Evolutionary conservation across 345 rosid genomes (phyloP).

Genomic region (Toxicodendron radicans): DNA sequence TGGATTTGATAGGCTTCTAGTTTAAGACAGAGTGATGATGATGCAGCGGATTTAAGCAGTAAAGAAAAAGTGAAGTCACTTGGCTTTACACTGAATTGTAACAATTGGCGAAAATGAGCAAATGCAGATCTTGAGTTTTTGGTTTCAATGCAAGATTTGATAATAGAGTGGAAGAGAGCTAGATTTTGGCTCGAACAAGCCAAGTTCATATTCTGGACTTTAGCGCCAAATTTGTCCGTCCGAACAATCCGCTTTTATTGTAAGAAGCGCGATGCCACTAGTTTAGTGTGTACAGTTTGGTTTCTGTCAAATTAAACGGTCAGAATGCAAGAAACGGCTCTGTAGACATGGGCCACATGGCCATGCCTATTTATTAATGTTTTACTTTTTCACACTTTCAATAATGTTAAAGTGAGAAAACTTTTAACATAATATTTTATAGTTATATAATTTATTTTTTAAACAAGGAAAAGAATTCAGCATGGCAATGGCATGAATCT

Average conservation of each 20-base stretch:
- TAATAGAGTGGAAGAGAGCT: constrained; percentile 45
- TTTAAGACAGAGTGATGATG: constrained; percentile 16
- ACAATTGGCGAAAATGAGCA: constrained; percentile 48
- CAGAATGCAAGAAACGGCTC: no score
- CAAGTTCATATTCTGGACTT: constrained; percentile 29
- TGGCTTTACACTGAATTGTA: constrained; percentile 48
- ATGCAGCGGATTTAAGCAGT: constrained; percentile 41
- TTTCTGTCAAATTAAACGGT: no score
- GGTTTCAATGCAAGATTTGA: constrained; percentile 42
- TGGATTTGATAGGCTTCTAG: constrained; percentile 48
- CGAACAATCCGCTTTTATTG: neutral
- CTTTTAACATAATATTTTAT: no score
- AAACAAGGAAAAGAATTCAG: no score
- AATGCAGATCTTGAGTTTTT: constrained; percentile 39
- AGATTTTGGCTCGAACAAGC: constrained; percentile 32
- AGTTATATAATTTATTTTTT: no score
- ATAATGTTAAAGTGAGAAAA: no score
- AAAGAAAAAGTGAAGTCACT: constrained; percentile 56
- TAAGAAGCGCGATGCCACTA: neutral
- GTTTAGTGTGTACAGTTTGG: no score
- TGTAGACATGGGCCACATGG: no score
- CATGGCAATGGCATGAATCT: neutral
- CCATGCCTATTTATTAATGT: no score
- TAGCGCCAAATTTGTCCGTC: neutral
- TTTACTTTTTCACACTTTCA: no score